phyloP scores from a whole-genome alignment of 2,329 filamentous ascomycete genomes.

The Hymenoscyphus linearis region DNA sequence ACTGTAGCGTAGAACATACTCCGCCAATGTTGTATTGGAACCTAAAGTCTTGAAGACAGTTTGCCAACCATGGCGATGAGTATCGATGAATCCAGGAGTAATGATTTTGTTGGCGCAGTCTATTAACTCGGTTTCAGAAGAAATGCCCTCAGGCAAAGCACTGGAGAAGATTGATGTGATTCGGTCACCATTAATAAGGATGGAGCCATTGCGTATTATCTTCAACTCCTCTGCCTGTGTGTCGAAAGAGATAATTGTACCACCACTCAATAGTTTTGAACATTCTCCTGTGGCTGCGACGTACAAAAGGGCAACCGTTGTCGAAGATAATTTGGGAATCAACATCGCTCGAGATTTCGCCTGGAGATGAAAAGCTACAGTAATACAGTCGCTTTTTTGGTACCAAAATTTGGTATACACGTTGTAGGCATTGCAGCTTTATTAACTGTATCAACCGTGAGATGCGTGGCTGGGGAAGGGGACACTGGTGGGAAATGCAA shows the following conservation, averaged over 20 bases:
- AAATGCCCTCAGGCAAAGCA: background rate
- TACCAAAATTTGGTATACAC: too few relatives aligned
- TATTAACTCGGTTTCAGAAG: background rate
- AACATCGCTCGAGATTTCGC: background rate
- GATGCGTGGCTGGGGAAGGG: too few relatives aligned
- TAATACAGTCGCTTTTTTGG: background rate
- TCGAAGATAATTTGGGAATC: background rate
- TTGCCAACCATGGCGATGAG: slow-evolving; percentile 28
- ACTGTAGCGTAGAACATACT: background rate
- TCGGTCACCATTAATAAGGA: background rate
- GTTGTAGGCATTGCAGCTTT: too few relatives aligned
- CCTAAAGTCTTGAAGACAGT: slow-evolving; percentile 35
- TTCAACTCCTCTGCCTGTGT: background rate
- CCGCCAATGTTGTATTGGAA: slow-evolving; percentile 30
- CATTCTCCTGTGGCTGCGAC: background rate
- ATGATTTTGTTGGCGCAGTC: slow-evolving; percentile 25
- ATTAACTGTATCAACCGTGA: too few relatives aligned
- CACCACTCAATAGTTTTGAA: background rate
- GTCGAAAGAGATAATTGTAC: background rate
- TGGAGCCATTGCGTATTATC: background rate
- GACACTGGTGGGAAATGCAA: too few relatives aligned
- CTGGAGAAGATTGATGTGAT: background rate
- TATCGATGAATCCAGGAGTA: slow-evolving; percentile 35
- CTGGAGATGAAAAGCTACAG: too few relatives aligned
- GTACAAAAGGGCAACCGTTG: background rate